Evolutionary conservation across 495 filamentous ascomycete species (phyloP).

Genomic region (Penicillium crystallinum): DNA sequence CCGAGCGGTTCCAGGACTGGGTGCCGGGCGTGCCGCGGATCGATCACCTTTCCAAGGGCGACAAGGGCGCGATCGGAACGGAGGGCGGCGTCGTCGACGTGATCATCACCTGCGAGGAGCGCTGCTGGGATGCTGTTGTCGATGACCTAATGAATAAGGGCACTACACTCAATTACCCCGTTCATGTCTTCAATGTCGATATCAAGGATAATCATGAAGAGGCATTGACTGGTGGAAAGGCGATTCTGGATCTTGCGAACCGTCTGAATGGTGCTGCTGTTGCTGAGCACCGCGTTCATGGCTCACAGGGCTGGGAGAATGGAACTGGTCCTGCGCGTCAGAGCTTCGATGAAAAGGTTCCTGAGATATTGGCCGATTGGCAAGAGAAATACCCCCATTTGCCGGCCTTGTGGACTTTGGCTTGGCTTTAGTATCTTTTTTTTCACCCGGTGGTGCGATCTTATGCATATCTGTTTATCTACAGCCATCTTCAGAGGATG

Average conservation of each 20-base stretch:
- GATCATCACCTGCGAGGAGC: conserved; percentile 95
- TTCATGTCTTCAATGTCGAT: conserved; percentile 97
- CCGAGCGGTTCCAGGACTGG: conserved; percentile 99
- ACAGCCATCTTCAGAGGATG: neutral
- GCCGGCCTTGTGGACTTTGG: conserved; percentile 89
- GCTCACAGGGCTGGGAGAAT: conserved; percentile 59
- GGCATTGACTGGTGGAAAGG: conserved; percentile 81
- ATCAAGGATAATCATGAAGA: conserved; percentile 99
- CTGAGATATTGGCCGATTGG: conserved; percentile 91
- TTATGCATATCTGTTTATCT: neutral
- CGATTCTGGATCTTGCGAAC: conserved; percentile 87
- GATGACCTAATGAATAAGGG: conserved; percentile 88
- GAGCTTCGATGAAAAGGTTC: conserved; percentile 89
- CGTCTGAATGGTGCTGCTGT: conserved; percentile 76
- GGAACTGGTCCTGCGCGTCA: conserved; percentile 60
- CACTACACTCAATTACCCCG: conserved; percentile 75
- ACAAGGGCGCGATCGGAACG: conserved; percentile 69
- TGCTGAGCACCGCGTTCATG: conserved; percentile 65
- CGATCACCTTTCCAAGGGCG: conserved; percentile 50
- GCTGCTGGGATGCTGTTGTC: conserved; percentile 97
- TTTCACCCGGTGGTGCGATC: neutral
- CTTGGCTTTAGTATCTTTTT: conserved; percentile 70
- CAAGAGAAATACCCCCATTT: conserved; percentile 90
- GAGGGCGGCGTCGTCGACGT: conserved; percentile 90
- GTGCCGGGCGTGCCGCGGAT: conserved; percentile 76